A percentile compares a stretch with the other conserved stretches of the same genome.
phyloP scores from a whole-genome alignment of 805 yeast species.

The Pichia nanzhaoensis region DNA sequence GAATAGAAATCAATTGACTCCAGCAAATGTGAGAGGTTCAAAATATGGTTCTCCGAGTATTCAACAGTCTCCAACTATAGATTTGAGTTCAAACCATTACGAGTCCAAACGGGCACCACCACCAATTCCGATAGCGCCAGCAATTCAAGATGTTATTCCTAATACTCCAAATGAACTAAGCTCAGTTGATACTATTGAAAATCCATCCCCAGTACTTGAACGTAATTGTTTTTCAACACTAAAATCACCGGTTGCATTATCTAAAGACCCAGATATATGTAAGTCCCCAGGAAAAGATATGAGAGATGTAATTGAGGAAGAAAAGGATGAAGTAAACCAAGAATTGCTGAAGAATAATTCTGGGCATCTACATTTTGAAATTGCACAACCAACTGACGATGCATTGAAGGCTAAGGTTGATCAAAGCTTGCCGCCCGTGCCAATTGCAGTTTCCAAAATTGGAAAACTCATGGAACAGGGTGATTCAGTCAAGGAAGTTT shows the following conservation, averaged over 20 bases:
- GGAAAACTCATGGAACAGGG: not conserved
- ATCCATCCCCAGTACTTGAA: not conserved
- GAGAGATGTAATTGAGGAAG: constrained; percentile 3
- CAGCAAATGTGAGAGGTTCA: not conserved
- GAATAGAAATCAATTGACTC: not conserved
- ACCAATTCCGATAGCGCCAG: constrained; percentile 7
- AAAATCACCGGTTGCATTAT: constrained; percentile 9
- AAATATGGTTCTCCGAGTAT: not conserved
- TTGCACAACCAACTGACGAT: constrained; percentile 2
- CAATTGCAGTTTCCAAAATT: not conserved
- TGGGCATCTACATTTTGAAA: too few species aligned
- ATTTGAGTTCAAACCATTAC: not conserved
- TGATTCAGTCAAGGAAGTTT: not conserved
- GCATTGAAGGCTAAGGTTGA: not conserved
- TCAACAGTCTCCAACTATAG: not conserved
- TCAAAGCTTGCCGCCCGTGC: constrained; percentile 10
- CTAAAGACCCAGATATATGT: not conserved
- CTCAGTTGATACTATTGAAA: too few species aligned
- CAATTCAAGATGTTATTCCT: too few species aligned
- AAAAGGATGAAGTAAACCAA: constrained; percentile 7
- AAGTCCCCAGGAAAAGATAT: not conserved
- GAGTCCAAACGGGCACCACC: constrained; percentile 13
- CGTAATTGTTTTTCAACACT: not conserved
- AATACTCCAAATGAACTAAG: too few species aligned
- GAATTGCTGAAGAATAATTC: not conserved